Base-by-base conservation (phyloP, 768 basidiomycete species). In the Lentinula guzmanii region DNA sequence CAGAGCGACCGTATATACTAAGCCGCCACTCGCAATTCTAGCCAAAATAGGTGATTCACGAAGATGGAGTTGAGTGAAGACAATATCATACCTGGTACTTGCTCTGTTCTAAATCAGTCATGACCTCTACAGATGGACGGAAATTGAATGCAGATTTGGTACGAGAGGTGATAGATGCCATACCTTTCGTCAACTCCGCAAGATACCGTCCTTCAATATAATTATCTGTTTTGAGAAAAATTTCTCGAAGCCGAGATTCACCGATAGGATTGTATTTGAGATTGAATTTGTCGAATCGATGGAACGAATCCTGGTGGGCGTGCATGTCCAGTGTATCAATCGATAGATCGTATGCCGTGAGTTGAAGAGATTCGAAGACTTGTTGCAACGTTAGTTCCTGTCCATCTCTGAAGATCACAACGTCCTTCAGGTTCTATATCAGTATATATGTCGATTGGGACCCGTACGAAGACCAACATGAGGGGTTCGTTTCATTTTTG, bases 321-420 rank as follows among this genome's bases (percentile, higher is more conserved):
- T 98, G 97, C 97, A 99, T 99, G 70, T 99, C 97, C 43, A 99
- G 83, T 3, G 97, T 99, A 70, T 99, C 97, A 70, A 99, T 98
- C 10, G 95, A 97, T 37, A 99, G 82, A 66, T 99, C 97, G 72
- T 99, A 99, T 1, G 97, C 96, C 1, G 91, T 95, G 43, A 99
- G 78, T 66, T 95, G 88, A 33, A 99, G 84, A 11, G 93, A 95
- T 69, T 97, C 83, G 75, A 99, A 99, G n/a, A 99, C 97, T 77
- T 98, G 86, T 54, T 86, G 81, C 1, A 99, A 79, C 0, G 93
- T 97, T 15, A 98, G 78, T 66, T 93, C 86, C 13, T 88, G 85
- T 5, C 89, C 93, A 67, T 99, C 97, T 62, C 97, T 90, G 77
- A 91, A 91, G 60, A 96, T 98, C 35, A 99, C 97, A 35, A 95